Evolutionary conservation across 495 filamentous ascomycete species (phyloP).

Genomic region (Acidiella bohemica): DNA sequence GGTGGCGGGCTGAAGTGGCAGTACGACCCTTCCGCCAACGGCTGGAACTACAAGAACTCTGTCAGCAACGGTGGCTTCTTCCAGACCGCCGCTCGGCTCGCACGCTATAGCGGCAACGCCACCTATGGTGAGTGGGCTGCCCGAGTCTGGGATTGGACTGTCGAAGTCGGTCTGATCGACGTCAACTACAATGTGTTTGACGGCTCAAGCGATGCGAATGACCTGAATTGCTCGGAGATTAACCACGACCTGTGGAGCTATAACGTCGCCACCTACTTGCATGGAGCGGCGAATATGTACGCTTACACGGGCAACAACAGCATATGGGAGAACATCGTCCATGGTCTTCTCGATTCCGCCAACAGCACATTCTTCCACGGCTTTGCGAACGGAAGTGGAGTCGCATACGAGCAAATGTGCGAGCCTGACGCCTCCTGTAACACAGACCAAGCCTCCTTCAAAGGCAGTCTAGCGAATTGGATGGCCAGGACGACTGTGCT

Average conservation of each 20-base stretch:
- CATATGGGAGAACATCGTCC: constrained; percentile 21
- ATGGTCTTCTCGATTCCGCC: constrained; percentile 21
- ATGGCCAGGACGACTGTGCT: constrained; percentile 30
- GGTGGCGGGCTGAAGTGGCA: constrained; percentile 52
- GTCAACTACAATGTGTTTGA: constrained; percentile 20
- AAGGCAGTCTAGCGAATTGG: constrained; percentile 33
- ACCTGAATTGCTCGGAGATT: constrained; percentile 20
- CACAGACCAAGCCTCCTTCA: constrained; percentile 31
- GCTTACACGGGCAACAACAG: constrained; percentile 4
- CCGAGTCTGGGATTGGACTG: constrained; percentile 61
- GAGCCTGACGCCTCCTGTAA: constrained; percentile 28
- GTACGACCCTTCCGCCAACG: constrained; percentile 65
- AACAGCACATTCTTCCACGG: constrained; percentile 24
- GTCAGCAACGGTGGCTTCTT: constrained; percentile 73
- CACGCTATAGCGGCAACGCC: constrained; percentile 59
- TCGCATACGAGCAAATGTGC: constrained; percentile 34
- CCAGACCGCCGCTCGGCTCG: constrained; percentile 62
- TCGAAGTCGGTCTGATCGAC: constrained; percentile 47
- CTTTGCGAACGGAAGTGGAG: constrained; percentile 24
- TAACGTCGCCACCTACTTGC: constrained; percentile 47
- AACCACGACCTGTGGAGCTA: constrained; percentile 47
- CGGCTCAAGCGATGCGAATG: background rate
- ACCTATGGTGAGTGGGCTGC: constrained; percentile 69
- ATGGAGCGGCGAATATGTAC: constrained; percentile 60
- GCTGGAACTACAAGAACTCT: constrained; percentile 71